phyloP scores from a whole-genome alignment of 2,329 filamentous ascomycete genomes.

The Colletotrichum melonis region DNA sequence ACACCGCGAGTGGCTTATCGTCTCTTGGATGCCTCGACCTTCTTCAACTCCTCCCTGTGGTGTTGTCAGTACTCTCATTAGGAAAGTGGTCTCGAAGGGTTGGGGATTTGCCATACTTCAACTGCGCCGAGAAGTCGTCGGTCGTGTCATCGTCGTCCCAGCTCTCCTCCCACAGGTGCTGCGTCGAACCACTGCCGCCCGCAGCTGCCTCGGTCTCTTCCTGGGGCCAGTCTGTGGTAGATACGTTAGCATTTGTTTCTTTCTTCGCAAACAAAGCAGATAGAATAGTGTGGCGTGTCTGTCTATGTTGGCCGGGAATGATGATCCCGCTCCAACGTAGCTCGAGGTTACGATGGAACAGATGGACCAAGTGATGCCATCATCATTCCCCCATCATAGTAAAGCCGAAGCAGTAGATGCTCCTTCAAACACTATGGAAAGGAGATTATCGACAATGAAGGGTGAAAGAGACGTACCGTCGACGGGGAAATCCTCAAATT shows the following conservation, averaged over 20 bases:
- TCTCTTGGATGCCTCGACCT: conserved; percentile 83
- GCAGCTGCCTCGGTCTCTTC: conserved; percentile 86
- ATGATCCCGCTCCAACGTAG: background rate
- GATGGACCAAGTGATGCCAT: background rate
- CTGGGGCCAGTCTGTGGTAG: conserved; percentile 83
- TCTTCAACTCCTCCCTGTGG: conserved; percentile 88
- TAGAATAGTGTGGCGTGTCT: background rate
- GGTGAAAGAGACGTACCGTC: conserved; percentile 74
- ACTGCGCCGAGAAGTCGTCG: conserved; percentile 94
- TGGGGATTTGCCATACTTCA: conserved; percentile 75
- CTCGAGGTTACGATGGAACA: background rate
- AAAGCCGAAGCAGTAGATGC: no score
- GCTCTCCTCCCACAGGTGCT: conserved; percentile 98
- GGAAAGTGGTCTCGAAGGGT: background rate
- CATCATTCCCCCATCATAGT: no score
- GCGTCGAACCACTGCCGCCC: conserved; percentile 71
- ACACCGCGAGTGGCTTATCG: conserved; percentile 52
- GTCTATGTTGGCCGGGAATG: background rate
- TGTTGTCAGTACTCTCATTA: background rate
- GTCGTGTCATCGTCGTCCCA: conserved; percentile 99
- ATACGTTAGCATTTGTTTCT: background rate
- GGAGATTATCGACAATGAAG: background rate
- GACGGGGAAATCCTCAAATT: conserved; percentile 98
- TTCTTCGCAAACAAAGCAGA: background rate
- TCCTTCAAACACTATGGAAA: background rate